Evolutionary conservation across 345 rosid species (phyloP).

Genomic region (Ricinus communis): DNA sequence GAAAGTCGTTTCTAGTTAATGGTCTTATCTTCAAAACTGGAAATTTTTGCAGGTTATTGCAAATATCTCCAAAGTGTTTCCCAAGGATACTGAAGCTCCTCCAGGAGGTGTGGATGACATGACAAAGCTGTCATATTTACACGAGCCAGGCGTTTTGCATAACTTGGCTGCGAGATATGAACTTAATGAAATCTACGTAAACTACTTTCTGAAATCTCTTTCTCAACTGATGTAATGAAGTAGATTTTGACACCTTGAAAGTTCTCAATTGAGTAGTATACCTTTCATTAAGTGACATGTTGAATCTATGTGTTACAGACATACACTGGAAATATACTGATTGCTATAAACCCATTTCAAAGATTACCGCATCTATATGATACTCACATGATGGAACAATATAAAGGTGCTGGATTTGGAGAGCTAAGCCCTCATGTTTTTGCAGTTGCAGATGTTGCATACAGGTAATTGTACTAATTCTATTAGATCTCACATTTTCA

Average conservation of each 20-base stretch:
- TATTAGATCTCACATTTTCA: slow-evolving; percentile 19
- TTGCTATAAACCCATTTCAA: slow-evolving; percentile 98
- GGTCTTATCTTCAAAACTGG: slow-evolving; percentile 6
- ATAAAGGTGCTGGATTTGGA: slow-evolving; percentile 96
- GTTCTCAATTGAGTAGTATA: slow-evolving; percentile 7
- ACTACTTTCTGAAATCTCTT: slow-evolving; percentile 27
- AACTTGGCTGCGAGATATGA: slow-evolving; percentile 96
- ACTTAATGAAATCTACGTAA: slow-evolving; percentile 95
- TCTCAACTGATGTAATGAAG: slow-evolving; percentile 8
- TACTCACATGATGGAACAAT: slow-evolving; percentile 99
- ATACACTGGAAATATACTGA: slow-evolving; percentile 96
- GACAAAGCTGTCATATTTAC: slow-evolving; percentile 99
- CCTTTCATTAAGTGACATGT: slow-evolving; percentile 10
- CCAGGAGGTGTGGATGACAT: slow-evolving; percentile 99
- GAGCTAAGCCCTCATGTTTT: slow-evolving; percentile 99
- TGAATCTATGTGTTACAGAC: slow-evolving; percentile 53
- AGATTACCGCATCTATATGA: slow-evolving; percentile 96
- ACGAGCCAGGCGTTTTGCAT: slow-evolving; percentile 94
- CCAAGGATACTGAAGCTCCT: slow-evolving; percentile 93
- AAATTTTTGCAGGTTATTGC: slow-evolving; percentile 66
- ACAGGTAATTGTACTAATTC: slow-evolving; percentile 53
- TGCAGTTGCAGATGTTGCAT: slow-evolving; percentile 98
- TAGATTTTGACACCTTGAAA: slow-evolving; percentile 16
- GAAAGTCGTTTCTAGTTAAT: slow-evolving; percentile 12
- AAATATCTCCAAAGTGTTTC: slow-evolving; percentile 74